Conservation (phyloP, 345 rosid species). For the Citrus glauca region DNA sequence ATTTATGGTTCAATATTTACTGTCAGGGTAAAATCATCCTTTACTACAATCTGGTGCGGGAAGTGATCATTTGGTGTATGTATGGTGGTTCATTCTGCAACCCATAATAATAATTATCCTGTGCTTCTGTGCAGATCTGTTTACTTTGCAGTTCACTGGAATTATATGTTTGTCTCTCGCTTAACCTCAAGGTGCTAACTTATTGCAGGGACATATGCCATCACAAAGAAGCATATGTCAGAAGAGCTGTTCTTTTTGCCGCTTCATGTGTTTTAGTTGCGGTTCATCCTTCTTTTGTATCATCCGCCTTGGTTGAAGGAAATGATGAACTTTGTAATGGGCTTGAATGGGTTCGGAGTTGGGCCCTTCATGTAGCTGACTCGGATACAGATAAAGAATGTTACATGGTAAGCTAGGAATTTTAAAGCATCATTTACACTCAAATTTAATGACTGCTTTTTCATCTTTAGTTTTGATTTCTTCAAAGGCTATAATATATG, state of each 20-base stretch:
- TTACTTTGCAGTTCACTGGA: background rate
- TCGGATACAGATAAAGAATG: conserved; percentile 85
- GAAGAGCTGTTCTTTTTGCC: conserved; percentile 85
- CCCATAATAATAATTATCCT: background rate
- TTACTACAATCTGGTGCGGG: background rate
- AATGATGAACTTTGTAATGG: conserved; percentile 64
- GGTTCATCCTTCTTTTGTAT: conserved; percentile 81
- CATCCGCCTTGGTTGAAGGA: conserved; percentile 72
- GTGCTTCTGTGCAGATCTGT: background rate
- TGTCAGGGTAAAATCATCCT: background rate
- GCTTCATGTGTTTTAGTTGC: conserved; percentile 75
- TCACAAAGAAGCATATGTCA: conserved; percentile 89
- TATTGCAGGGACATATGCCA: conserved; percentile 72
- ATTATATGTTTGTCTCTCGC: background rate
- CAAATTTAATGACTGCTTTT: background rate
- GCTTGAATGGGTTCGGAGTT: conserved; percentile 87
- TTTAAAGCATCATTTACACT: background rate
- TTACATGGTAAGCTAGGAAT: conserved; percentile 52
- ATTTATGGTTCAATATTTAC: background rate
- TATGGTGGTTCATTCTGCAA: background rate
- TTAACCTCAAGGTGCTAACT: conserved; percentile 1
- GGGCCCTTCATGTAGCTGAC: conserved; percentile 76
- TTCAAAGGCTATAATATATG: background rate
- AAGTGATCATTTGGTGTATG: background rate
- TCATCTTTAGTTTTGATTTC: background rate